Evolutionary conservation across 768 basidiomycete genomes (phyloP), one percentile per base, ranked within the genome.

Genomic region (Ramaria sp.): DNA sequence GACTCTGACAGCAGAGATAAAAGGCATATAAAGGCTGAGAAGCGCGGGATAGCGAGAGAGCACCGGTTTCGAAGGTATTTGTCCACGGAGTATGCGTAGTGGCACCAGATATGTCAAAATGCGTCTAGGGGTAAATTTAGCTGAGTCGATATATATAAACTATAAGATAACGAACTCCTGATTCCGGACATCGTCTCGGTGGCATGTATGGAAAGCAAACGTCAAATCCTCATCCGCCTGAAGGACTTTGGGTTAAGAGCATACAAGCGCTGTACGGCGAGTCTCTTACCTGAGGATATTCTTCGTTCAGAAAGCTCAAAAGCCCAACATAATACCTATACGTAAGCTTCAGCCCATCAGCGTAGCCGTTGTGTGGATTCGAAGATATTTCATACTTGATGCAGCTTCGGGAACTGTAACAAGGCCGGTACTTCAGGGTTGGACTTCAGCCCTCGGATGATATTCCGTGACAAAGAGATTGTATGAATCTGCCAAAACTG

Each of bases 321-420:
- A 97, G 89, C 58, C 95, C 96, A 47, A 96, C 69, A 65, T 97
- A 97, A 73, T 95, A 99, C 57, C 83, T 76, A 69, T 88, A 96
- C 22, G 94, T 94, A 49, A 96, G 91, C 87, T 92, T 70, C 41
- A 57, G 57, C 59, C 54, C 54, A 56, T 55, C 47, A 41, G 63
- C 45, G 64, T 62, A 22, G 36, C 48, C 30, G 41, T 60, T 52
- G 52, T 56, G 57, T 41, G 58, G 25, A n/a, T n/a, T 51, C 24
- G 5, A n/a, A 3, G 9, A 22, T 20, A 22, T 42, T 38, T 59
- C 68, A 57, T 65, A 89, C 88, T 70, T 93, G 91, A 68, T 95
- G 92, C 16, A 88, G 81, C 24, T 83, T 78, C 18, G 93, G 93
- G 63, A 84, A 98, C 13, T 73, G 67, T 1, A 72, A 68, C 32